These are phyloP conservation scores for Malania oleifera DNA, from an alignment of 164 flowering plant species.

Conservation along the genomic window DNA sequence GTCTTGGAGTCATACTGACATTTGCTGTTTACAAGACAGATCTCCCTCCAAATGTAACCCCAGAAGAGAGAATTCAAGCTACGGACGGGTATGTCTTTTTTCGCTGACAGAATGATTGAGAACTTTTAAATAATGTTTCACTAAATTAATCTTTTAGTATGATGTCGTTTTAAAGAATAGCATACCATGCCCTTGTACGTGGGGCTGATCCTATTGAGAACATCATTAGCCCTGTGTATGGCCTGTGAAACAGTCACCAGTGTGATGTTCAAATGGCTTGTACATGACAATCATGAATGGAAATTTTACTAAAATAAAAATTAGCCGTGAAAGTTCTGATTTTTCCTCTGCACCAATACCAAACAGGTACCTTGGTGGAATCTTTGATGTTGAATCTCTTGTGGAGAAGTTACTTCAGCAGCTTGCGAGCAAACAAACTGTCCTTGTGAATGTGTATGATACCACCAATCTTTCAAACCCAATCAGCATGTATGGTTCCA, in stretches of 20 bases:
- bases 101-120: background rate
- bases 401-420: constrained; percentile 93
- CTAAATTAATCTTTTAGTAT: background rate
- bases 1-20: constrained; percentile 86
- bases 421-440: constrained; percentile 90
- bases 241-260: too few relatives aligned
- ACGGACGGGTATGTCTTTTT: constrained; percentile 63
- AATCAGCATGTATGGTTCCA: constrained; percentile 84
- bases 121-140: background rate
- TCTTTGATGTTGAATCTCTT: constrained; percentile 81
- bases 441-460: constrained; percentile 86
- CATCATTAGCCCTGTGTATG: too few relatives aligned
- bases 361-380: constrained; percentile 87
- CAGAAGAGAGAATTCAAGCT: constrained; percentile 66
- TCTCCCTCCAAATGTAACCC: constrained; percentile 77
- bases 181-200: background rate
- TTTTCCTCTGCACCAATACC: background rate
- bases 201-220: background rate
- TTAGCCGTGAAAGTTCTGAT: background rate
- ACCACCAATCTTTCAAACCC: constrained; percentile 65
- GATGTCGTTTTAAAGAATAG: background rate
- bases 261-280: too few relatives aligned
- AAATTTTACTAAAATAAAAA: too few relatives aligned
- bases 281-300: too few relatives aligned
- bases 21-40: constrained; percentile 85